These are phyloP conservation scores for Coemansia sp. DNA, from an alignment of 192 early-diverging fungal genomes.

Conservation along the genomic window DNA sequence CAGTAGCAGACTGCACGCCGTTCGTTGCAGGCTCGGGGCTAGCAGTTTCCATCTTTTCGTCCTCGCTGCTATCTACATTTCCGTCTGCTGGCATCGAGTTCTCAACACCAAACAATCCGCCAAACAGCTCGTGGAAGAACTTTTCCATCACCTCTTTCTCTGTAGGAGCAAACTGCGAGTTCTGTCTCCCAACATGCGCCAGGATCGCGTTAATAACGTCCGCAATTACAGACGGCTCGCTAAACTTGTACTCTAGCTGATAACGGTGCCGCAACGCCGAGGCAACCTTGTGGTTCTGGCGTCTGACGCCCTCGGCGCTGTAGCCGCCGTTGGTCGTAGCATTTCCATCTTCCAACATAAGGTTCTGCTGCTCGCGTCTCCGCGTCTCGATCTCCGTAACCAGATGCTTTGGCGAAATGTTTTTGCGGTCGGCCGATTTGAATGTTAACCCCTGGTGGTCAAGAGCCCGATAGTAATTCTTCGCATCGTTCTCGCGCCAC, in stretches of 20 bases:
- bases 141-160: slow-evolving; percentile 77
- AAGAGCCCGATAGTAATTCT: slow-evolving; percentile 92
- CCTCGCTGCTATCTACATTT: slow-evolving; percentile 5
- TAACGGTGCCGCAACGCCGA: slow-evolving; percentile 59
- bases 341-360: slow-evolving; percentile 29
- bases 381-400: slow-evolving; percentile 84
- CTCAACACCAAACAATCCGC: slow-evolving; percentile 47
- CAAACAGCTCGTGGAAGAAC: slow-evolving; percentile 75
- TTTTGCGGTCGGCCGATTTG: slow-evolving; percentile 84
- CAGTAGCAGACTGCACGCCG: not conserved
- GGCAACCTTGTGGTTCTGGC: slow-evolving; percentile 46
- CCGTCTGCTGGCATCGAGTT: slow-evolving; percentile 7
- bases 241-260: slow-evolving; percentile 81
- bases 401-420: slow-evolving; percentile 72
- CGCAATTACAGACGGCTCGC: slow-evolving; percentile 71
- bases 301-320: slow-evolving; percentile 11
- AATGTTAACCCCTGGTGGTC: slow-evolving; percentile 94
- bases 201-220: slow-evolving; percentile 77
- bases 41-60: slow-evolving; percentile 1
- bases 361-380: slow-evolving; percentile 76
- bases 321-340: not conserved
- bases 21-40: slow-evolving; percentile 13
- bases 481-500: slow-evolving; percentile 92
- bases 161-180: slow-evolving; percentile 53
- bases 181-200: slow-evolving; percentile 66